These are phyloP conservation scores for Cynara cardunculus DNA, from an alignment of 129 eudicot genomes.

Conservation along the genomic window DNA sequence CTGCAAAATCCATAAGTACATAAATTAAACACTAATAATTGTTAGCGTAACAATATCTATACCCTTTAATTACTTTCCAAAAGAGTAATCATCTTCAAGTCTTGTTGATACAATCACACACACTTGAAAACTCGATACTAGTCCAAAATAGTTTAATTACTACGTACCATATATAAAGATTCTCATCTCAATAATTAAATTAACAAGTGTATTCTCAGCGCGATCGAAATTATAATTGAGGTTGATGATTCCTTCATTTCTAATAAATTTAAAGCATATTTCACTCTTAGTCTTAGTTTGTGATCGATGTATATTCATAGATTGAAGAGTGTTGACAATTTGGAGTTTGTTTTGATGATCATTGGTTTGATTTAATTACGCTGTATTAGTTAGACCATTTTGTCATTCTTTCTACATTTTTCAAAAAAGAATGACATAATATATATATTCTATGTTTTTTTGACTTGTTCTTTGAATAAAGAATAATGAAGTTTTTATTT, in stretches of 20 bases:
- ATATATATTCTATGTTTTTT: neutral
- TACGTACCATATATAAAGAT: neutral
- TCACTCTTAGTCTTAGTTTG: neutral
- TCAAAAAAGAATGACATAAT: neutral
- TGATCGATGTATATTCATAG: neutral
- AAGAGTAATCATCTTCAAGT: no score
- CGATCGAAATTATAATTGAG: neutral
- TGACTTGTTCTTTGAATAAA: neutral
- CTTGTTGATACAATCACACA: no score
- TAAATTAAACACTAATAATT: no score
- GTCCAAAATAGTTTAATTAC: neutral
- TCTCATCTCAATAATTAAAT: no score
- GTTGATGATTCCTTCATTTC: conserved; percentile 9
- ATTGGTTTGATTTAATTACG: neutral
- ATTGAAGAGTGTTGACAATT: neutral
- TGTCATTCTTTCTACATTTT: neutral
- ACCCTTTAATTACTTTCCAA: no score
- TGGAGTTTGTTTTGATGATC: no score
- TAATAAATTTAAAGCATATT: neutral
- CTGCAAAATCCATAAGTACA: neutral
- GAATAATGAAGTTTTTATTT: neutral
- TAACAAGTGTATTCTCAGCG: no score
- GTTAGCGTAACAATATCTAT: neutral
- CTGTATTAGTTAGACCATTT: neutral
- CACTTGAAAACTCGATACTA: neutral